Base-by-base conservation (phyloP, 768 basidiomycete species). In the Agaricus subrufescens region DNA sequence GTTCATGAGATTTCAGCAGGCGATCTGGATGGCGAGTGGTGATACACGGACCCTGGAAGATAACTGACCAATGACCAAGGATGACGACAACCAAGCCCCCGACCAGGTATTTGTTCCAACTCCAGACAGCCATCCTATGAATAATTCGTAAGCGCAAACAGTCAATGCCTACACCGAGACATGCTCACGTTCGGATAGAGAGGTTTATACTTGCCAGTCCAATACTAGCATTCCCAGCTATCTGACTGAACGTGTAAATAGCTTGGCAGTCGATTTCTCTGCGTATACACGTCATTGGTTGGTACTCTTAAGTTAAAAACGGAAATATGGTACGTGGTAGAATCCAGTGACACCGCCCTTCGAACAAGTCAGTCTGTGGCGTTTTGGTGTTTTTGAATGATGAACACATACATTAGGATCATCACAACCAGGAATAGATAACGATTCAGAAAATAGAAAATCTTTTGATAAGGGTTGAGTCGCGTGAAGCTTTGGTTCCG, bases 41-140 rank as follows among this genome's bases (percentile, higher is more conserved):
- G 9, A 27, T 19, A 19, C 1, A 10, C 47, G n/a, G 60, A 77
- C 85, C 85, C 69, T 87, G 86, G 23, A 88, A 69, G 57, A 88
- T 81, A 46, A 88, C 67, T 0, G 83, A 82, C 86, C 86, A 88
- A 59, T 87, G 86, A 1, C 86, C 86, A 12, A 87, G 70, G 44
- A 84, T 82, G 46, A 87, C 62, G 27, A 81, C n/a, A 6, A 82
- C 64, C 10, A 89, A 69, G 8, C 74, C 55, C 5, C 71, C 68
- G 34, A 85, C 69, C 58, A 88, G 72, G 61, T 75, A 82, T 58
- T 72, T 71, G 48, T 79, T 79, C 48, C 83, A 78, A 4, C 77
- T 78, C 85, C 85, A 88, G 27, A 88, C 78, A 10, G 86, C 87
- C 68, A 87, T 81, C 14, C 67, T 67, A 52, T 47, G n/a, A 9